These are phyloP conservation scores for Penicillium turbatum DNA, from an alignment of 495 filamentous ascomycete species.

Conservation along the genomic window DNA sequence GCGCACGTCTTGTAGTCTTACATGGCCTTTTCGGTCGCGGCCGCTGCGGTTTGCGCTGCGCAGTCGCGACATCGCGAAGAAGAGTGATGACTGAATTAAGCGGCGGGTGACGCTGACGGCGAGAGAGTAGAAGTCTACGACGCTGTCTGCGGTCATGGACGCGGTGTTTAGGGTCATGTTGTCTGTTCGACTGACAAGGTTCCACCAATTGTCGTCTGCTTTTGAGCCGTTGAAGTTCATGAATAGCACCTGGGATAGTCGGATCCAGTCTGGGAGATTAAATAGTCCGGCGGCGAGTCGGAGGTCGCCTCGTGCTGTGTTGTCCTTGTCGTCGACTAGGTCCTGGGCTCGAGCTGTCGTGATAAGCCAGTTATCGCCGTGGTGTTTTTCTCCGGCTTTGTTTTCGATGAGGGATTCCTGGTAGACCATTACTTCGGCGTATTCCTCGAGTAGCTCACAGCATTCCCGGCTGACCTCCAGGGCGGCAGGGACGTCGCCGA, in stretches of 20 bases:
- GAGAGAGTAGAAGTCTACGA: slow-evolving; percentile 71
- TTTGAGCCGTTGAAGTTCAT: slow-evolving; percentile 63
- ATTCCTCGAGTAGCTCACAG: slow-evolving; percentile 59
- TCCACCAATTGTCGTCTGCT: slow-evolving; percentile 62
- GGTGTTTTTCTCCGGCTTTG: slow-evolving; percentile 47
- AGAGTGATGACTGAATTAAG: slow-evolving; percentile 63
- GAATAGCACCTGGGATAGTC: slow-evolving; percentile 62
- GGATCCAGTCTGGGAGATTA: slow-evolving; percentile 55
- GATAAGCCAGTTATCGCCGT: slow-evolving; percentile 55
- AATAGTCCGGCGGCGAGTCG: slow-evolving; percentile 56
- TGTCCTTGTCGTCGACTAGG: slow-evolving; percentile 20
- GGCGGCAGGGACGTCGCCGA: slow-evolving; percentile 62
- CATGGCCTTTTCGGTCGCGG: slow-evolving; percentile 29
- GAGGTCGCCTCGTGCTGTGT: slow-evolving; percentile 27
- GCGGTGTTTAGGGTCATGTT: slow-evolving; percentile 40
- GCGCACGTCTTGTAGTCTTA: slow-evolving; percentile 58
- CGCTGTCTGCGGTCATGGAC: slow-evolving; percentile 61
- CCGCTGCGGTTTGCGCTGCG: slow-evolving; percentile 40
- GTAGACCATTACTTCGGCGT: slow-evolving; percentile 56
- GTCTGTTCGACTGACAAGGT: slow-evolving; percentile 32
- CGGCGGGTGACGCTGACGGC: slow-evolving; percentile 60
- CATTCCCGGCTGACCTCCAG: slow-evolving; percentile 66
- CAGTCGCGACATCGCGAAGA: slow-evolving; percentile 57
- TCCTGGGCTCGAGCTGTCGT: slow-evolving; percentile 30
- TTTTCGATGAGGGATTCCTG: slow-evolving; percentile 56